These are phyloP conservation scores for Chaetomiaceae sp. DNA, from an alignment of 2,329 filamentous ascomycete genomes.

Conservation along the genomic window DNA sequence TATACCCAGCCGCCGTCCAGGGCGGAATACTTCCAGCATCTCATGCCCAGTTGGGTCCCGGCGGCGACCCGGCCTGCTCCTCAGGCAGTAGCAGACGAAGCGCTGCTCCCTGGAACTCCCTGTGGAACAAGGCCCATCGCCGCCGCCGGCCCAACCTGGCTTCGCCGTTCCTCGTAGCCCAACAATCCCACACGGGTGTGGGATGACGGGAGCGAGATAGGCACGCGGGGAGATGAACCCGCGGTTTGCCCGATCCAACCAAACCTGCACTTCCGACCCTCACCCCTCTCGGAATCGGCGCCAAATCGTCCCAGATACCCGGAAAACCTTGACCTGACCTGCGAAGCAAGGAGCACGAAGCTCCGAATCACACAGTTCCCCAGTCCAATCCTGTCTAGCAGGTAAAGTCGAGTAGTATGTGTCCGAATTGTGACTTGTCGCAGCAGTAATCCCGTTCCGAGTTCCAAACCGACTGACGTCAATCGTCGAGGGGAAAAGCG, in stretches of 20 bases:
- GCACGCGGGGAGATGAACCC: constrained; percentile 25
- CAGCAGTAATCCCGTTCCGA: constrained; percentile 29
- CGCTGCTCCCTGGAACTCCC: neutral
- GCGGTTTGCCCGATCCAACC: constrained; percentile 13
- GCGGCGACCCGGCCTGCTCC: neutral
- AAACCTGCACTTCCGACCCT: neutral
- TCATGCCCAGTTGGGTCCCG: constrained; percentile 8
- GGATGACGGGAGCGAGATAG: neutral
- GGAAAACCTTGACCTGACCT: constrained; percentile 31
- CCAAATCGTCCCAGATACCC: neutral
- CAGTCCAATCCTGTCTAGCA: constrained; percentile 17
- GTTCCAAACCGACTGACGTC: constrained; percentile 14
- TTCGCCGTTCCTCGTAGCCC: neutral
- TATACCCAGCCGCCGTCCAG: constrained; percentile 19
- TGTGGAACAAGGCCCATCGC: neutral
- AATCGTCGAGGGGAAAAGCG: constrained; percentile 20
- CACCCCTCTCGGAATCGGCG: neutral
- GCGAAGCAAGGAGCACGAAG: constrained; percentile 16
- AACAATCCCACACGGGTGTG: neutral
- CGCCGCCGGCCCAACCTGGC: constrained; percentile 3
- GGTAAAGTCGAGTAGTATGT: neutral
- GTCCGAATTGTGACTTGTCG: constrained; percentile 15
- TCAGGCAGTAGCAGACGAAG: neutral
- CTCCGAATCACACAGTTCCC: neutral
- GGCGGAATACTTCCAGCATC: constrained; percentile 15